phyloP scores from a whole-genome alignment of 129 eudicot species.

The Arctium minus region DNA sequence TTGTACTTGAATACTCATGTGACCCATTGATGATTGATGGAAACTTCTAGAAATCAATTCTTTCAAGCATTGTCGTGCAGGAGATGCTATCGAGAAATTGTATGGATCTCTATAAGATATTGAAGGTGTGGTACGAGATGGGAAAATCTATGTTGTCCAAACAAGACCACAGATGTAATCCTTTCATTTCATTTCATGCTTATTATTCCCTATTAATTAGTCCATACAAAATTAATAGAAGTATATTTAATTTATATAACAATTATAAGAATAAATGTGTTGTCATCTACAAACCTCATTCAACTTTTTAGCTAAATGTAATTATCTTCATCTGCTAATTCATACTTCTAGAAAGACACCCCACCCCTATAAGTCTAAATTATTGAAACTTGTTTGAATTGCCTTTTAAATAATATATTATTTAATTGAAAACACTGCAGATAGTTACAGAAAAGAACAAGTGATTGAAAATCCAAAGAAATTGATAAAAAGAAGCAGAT shows the following conservation, averaged over 20 bases:
- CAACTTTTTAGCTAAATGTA: background rate
- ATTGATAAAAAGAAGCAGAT: too few species aligned
- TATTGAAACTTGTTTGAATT: too few species aligned
- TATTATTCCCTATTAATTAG: background rate
- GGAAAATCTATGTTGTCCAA: slow-evolving; percentile 90
- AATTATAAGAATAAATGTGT: slow-evolving; percentile 23
- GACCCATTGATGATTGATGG: slow-evolving; percentile 60
- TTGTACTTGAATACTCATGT: slow-evolving; percentile 79
- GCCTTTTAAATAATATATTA: too few species aligned
- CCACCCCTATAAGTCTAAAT: too few species aligned
- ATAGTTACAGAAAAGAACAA: too few species aligned
- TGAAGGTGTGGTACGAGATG: slow-evolving; percentile 89
- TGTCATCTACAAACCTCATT: slow-evolving; percentile 16
- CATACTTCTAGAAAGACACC: background rate
- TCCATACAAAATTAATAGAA: background rate
- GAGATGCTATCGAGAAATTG: slow-evolving; percentile 81
- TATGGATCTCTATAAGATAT: slow-evolving; percentile 94
- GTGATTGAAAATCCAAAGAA: too few species aligned
- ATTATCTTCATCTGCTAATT: slow-evolving; percentile 7
- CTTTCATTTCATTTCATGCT: slow-evolving; percentile 4
- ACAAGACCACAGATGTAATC: slow-evolving; percentile 92
- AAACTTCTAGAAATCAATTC: slow-evolving; percentile 59
- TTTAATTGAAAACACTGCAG: too few species aligned
- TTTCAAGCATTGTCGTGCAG: slow-evolving; percentile 67
- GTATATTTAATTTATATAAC: too few species aligned